Conservation (phyloP, 1,284 basidiomycete species). For the Fomitopsis betulina region DNA sequence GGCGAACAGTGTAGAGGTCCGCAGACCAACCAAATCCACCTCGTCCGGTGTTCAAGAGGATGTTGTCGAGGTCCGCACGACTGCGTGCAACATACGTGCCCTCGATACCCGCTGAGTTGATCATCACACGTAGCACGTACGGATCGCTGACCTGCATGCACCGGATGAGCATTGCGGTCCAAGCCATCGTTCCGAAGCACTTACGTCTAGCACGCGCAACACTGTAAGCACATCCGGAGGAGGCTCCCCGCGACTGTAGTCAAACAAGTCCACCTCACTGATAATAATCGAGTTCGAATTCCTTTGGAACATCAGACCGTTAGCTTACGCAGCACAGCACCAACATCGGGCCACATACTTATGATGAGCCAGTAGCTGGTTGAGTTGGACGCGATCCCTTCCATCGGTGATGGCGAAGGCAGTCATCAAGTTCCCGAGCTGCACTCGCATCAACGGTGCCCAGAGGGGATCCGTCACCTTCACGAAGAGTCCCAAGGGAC, state of each 20-base stretch:
- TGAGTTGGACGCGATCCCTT: conserved; percentile 62
- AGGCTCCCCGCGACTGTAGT: conserved; percentile 70
- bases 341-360: conserved; percentile 38
- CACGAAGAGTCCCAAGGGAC: conserved; percentile 83
- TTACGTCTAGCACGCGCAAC: conserved; percentile 79
- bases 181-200: conserved; percentile 18
- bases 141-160: conserved; percentile 62
- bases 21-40: conserved; percentile 56
- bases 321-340: not conserved
- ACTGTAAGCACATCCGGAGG: conserved; percentile 62
- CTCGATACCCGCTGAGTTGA: conserved; percentile 77
- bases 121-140: conserved; percentile 77
- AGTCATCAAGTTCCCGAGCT: conserved; percentile 61
- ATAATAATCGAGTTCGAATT: conserved; percentile 53
- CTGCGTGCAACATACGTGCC: conserved; percentile 58
- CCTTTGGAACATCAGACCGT: conserved; percentile 18
- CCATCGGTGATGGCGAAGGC: conserved; percentile 78
- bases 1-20: conserved; percentile 56
- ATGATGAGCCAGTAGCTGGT: conserved; percentile 50
- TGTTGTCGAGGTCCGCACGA: conserved; percentile 55
- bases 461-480: conserved; percentile 73
- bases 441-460: conserved; percentile 60
- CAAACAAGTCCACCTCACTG: conserved; percentile 69
- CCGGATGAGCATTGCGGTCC: not conserved
- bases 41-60: conserved; percentile 40